These are phyloP conservation scores for Microthlaspi erraticum DNA, from an alignment of 345 rosid genomes.

Conservation along the genomic window DNA sequence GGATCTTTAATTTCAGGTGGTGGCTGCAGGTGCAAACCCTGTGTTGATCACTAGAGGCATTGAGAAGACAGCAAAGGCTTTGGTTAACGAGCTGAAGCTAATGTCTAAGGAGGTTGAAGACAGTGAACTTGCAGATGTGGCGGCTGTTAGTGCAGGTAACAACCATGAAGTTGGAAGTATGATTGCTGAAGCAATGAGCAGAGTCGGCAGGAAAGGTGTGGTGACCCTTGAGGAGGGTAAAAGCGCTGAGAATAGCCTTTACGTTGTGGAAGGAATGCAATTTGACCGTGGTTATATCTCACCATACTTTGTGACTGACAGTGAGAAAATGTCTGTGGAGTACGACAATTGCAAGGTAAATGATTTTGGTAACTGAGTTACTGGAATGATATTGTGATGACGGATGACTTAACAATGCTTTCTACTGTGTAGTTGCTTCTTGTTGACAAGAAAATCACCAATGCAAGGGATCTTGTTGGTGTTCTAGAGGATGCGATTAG, in stretches of 20 bases:
- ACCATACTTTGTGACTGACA: slow-evolving; percentile 94
- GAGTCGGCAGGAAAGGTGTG: slow-evolving; percentile 95
- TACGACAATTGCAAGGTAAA: slow-evolving; percentile 93
- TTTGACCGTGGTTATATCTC: slow-evolving; percentile 98
- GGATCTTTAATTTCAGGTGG: slow-evolving; percentile 57
- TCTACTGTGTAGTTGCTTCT: slow-evolving; percentile 76
- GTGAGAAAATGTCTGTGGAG: slow-evolving; percentile 97
- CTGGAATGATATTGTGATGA: not conserved
- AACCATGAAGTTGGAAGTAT: slow-evolving; percentile 76
- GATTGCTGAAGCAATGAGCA: slow-evolving; percentile 98
- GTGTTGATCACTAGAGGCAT: slow-evolving; percentile 92
- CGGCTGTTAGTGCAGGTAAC: slow-evolving; percentile 99
- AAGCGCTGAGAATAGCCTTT: slow-evolving; percentile 89
- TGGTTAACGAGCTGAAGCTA: slow-evolving; percentile 73
- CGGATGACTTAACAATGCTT: not conserved
- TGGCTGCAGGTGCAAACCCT: slow-evolving; percentile 98
- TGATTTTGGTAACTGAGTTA: not conserved
- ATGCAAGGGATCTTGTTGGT: slow-evolving; percentile 88
- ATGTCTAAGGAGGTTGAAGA: slow-evolving; percentile 98
- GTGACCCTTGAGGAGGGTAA: slow-evolving; percentile 99
- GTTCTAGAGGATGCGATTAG: slow-evolving; percentile 90
- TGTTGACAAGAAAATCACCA: slow-evolving; percentile 93
- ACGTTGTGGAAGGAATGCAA: slow-evolving; percentile 99
- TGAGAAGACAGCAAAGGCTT: slow-evolving; percentile 86
- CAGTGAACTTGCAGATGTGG: slow-evolving; percentile 98